Evolutionary conservation across 169 alveolate genomes (phyloP).

Genomic region (Plasmodium blacklocki): DNA sequence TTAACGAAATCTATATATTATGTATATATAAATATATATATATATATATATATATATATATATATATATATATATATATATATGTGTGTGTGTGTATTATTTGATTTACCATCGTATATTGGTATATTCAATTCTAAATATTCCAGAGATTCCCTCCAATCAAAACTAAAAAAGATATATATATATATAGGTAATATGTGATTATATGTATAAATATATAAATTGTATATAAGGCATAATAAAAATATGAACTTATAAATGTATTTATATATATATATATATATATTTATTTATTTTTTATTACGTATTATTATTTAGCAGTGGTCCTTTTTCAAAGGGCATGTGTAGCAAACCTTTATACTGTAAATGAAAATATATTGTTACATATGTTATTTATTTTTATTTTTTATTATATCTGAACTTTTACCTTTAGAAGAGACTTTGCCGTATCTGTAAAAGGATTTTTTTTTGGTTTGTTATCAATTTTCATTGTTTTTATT

Average conservation of each 20-base stretch:
- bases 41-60: no score
- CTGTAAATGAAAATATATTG: background rate
- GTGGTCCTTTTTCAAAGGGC: slow-evolving; percentile 36
- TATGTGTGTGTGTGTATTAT: background rate
- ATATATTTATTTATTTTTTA: background rate
- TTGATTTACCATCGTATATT: slow-evolving; percentile 51
- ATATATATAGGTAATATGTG: background rate
- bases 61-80: background rate
- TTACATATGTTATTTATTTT: no score
- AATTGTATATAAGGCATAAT: no score
- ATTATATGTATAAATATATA: no score
- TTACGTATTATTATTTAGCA: slow-evolving; percentile 34
- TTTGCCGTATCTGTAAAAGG: slow-evolving; percentile 73
- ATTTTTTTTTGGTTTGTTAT: background rate
- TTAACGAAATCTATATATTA: no score
- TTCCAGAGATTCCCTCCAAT: slow-evolving; percentile 74
- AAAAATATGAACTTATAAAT: background rate
- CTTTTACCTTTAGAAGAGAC: slow-evolving; percentile 37
- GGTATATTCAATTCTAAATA: slow-evolving; percentile 53
- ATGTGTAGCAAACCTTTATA: slow-evolving; percentile 64
- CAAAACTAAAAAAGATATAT: slow-evolving; percentile 9
- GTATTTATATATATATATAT: background rate
- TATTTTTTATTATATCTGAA: no score
- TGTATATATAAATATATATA: no score
- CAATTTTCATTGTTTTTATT: slow-evolving; percentile 58